Percentiles rank a stretch among this genome's conserved stretches.
These are phyloP conservation scores for Solanum chaucha DNA, from an alignment of 257 asterid genomes.

Conservation along the genomic window DNA sequence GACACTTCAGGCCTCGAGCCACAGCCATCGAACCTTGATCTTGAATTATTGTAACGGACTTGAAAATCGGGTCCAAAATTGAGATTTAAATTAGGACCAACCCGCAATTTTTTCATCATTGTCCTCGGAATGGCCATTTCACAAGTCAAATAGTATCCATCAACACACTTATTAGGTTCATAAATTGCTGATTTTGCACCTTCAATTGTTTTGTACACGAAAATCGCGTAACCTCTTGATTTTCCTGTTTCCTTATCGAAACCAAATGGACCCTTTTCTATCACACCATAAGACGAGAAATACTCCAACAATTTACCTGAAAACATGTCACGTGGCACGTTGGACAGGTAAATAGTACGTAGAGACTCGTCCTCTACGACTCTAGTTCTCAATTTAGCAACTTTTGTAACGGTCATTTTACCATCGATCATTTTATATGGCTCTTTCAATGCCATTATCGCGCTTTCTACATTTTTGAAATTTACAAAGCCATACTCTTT, in stretches of 20 bases:
- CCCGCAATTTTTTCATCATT: too few species aligned
- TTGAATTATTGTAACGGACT: background rate
- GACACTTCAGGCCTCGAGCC: background rate
- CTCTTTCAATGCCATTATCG: background rate
- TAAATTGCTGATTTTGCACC: background rate
- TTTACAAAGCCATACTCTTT: background rate
- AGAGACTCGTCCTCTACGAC: background rate
- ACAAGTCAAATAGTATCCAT: background rate
- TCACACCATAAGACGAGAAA: background rate
- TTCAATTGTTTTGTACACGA: background rate
- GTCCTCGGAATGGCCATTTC: background rate
- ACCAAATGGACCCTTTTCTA: background rate
- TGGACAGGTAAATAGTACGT: background rate
- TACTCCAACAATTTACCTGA: background rate
- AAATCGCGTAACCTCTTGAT: background rate
- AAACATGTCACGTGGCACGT: background rate
- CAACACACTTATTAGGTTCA: background rate
- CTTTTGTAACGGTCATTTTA: background rate
- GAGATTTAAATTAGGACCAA: background rate
- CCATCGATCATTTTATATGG: background rate
- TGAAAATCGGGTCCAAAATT: background rate
- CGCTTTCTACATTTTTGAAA: background rate
- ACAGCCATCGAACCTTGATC: background rate
- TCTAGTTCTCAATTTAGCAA: background rate
- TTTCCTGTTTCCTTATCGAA: background rate